These are phyloP conservation scores for Helenozyma baotianmanensis DNA, from an alignment of 805 yeast species.

Conservation along the genomic window DNA sequence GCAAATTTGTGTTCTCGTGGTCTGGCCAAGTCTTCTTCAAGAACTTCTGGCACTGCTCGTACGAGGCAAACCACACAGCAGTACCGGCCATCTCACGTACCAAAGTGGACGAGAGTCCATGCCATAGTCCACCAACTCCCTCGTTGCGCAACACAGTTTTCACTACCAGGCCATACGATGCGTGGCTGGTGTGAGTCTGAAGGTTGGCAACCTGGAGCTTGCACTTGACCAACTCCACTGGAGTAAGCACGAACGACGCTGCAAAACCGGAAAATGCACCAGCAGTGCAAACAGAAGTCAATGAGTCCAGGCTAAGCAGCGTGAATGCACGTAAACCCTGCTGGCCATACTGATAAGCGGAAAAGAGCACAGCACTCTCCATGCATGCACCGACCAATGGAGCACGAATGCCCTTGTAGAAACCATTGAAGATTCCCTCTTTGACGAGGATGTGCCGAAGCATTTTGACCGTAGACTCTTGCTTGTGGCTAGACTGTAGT, in stretches of 20 bases:
- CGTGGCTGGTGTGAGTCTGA: conserved; percentile 11
- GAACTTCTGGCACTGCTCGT: conserved; percentile 50
- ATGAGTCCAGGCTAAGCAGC: conserved; percentile 2
- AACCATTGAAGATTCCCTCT: conserved; percentile 71
- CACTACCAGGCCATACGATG: conserved; percentile 30
- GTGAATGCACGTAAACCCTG: conserved; percentile 3
- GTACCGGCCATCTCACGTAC: conserved; percentile 85
- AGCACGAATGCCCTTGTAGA: conserved; percentile 73
- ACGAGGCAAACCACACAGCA: conserved; percentile 91
- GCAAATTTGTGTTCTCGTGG: conserved; percentile 43
- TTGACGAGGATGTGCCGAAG: conserved; percentile 52
- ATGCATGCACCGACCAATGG: conserved; percentile 89
- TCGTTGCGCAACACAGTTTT: conserved; percentile 38
- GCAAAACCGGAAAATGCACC: conserved; percentile 83
- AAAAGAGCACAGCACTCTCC: conserved; percentile 78
- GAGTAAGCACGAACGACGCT: conserved; percentile 82
- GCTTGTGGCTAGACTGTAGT: conserved; percentile 52
- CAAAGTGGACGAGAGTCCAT: conserved; percentile 78
- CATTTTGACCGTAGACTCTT: conserved; percentile 59
- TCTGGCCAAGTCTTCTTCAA: conserved; percentile 24
- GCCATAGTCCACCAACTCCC: conserved; percentile 79
- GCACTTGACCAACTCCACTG: conserved; percentile 89
- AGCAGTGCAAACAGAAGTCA: conserved; percentile 39
- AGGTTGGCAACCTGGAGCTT: conserved; percentile 65
- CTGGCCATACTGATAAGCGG: conserved; percentile 46